Evolutionary conservation across 306 rosid species (phyloP), one percentile per base, ranked within the genome.

Genomic region (Potentilla sterilis): DNA sequence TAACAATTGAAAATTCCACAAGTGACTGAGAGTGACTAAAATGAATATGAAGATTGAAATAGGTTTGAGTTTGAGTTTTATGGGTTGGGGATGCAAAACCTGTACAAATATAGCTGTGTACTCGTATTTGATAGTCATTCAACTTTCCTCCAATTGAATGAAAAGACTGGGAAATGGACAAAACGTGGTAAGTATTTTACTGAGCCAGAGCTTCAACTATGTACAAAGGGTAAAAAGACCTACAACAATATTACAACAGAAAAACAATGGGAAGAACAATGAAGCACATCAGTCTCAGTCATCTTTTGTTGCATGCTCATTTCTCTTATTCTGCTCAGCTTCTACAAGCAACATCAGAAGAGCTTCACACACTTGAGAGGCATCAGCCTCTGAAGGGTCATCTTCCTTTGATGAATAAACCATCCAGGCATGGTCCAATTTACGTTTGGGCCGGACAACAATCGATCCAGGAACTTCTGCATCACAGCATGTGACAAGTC

Each of bases 361-460:
- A 44, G 99, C 99, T 87, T 96, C 99, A 21, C 98, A 92, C 70
- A 92, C 97, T 83, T 92, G 97, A 78, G 96, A 77, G 9, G 99
- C 98, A 69, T 96, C 92, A 47, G 93, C 96, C 78, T 96, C 97
- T 0, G 78, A 35, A 61, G 84, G 81, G 79, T 92, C 87, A 48
- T 90, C 87, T 34, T 86, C 83, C 57, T 84, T 72, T 2, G 93
- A 89, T 2, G 99, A 90, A 74, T 92, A 92, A 73, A 92, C 99
- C 99, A 96, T 96, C 99, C 99, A 96, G 37, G 96, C 96, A 82
- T 96, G 97, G 86, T 90, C 99, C 74, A 96, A 47, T 78, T 88
- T 96, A 42, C 93, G 90, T 41, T 70, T 87, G 0, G 98, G 99
- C 55, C 90, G 83, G 32, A 96, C 99, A 15, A 96, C 96, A 44